Evolutionary conservation across 306 rosid species (phyloP).

Genomic region (Boehmeria nivea): DNA sequence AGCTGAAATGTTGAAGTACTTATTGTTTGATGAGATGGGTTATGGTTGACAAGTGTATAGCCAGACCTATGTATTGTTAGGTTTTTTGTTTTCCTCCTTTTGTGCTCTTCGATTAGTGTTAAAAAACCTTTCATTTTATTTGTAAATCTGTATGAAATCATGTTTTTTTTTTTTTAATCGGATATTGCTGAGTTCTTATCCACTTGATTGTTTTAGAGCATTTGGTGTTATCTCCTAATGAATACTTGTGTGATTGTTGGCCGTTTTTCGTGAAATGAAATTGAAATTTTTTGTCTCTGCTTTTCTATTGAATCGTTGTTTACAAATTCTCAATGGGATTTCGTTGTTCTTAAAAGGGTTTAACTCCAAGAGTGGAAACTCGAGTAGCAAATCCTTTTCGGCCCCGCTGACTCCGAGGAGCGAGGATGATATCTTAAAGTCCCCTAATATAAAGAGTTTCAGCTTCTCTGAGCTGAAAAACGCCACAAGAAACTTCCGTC

Average conservation of each 20-base stretch:
- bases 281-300: conserved; percentile 6
- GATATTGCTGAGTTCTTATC: too few species aligned
- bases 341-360: conserved; percentile 36
- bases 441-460: conserved; percentile 64
- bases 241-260: too few species aligned
- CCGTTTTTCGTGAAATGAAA: not conserved
- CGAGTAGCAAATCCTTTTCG: conserved; percentile 55
- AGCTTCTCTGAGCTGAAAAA: conserved; percentile 57
- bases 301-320: conserved; percentile 15
- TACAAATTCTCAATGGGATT: conserved; percentile 16
- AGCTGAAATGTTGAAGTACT: too few species aligned
- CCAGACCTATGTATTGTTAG: too few species aligned
- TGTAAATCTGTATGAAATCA: too few species aligned
- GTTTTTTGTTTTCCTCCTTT: too few species aligned
- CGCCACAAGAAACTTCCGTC: conserved; percentile 89
- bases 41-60: too few species aligned
- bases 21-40: too few species aligned
- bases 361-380: conserved; percentile 57
- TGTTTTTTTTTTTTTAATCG: too few species aligned
- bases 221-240: not conserved
- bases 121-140: too few species aligned
- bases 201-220: too few species aligned
- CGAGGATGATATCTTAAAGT: conserved; percentile 74
- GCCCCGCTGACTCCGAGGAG: conserved; percentile 59
- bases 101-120: too few species aligned